Conservation (phyloP, 345 rosid species). For the Eucalyptus dawsonii region DNA sequence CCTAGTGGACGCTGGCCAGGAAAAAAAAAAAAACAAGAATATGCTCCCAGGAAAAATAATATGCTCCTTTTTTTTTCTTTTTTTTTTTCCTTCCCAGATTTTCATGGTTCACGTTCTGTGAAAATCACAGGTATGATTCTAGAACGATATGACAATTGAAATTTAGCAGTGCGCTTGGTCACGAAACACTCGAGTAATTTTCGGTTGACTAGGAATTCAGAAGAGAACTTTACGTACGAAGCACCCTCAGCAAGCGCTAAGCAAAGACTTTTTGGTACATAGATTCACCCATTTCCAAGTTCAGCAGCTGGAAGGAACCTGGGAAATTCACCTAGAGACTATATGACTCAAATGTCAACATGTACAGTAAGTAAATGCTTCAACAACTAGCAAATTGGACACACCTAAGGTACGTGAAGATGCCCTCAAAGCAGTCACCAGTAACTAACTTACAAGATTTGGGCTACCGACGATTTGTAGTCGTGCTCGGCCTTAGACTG, state of each 20-base stretch:
- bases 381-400: background rate
- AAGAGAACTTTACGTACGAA: background rate
- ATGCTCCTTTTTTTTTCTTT: no score
- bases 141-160: background rate
- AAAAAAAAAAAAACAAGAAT: background rate
- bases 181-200: background rate
- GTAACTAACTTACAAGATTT: constrained; percentile 2
- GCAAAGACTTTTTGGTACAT: background rate
- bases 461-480: background rate
- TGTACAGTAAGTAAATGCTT: background rate
- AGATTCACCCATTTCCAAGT: background rate
- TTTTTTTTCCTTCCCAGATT: background rate
- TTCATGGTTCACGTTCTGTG: background rate
- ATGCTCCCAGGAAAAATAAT: background rate
- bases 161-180: background rate
- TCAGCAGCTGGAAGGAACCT: background rate
- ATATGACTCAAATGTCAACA: background rate
- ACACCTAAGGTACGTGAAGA: background rate
- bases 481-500: background rate
- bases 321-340: background rate
- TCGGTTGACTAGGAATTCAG: background rate
- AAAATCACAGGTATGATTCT: background rate
- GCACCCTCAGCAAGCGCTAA: background rate
- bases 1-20: background rate
- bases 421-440: background rate